Base-by-base conservation (phyloP, 805 yeast genomes). In the Sporopachydermia lactativora region DNA sequence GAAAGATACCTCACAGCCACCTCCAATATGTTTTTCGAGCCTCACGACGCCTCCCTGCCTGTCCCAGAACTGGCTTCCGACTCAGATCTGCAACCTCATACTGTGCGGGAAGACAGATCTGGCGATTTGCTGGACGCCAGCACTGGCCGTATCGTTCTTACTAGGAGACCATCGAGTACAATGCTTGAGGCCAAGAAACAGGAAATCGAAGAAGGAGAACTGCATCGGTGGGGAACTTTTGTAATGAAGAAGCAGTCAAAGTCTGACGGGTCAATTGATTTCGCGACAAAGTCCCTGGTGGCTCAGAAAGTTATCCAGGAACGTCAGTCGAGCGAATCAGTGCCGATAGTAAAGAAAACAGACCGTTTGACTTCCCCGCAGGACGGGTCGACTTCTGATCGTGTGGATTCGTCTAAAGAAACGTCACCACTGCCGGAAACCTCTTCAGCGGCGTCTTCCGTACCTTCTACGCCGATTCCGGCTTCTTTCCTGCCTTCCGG, bases 201-300 rank as follows among this genome's bases (percentile, higher is more conserved):
- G 57, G 95, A 85, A 54, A 77, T 77, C 45, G 96, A 86, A 55
- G 96, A 86, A 63, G 96, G 96, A 50, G 94, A 82, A 52, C 70
- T 85, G 47, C 95, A 83, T 57, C 76, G 81, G 60, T 76, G 85
- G 77, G 94, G 94, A 15, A 74, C 76, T 52, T 82, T 75, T 51
- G 77, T 84, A 47, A 81, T 77, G 53, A 83, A 75, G 52, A 73
- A 78, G 45, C 50, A 24, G n/a, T 24, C 31, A 24, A 8, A 8
- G n/a, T n/a, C 8, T 24, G 31, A 24, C 31, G 8, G 13, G 8
- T 24, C 31, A 24, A 24, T 24, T 24, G 31, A 24, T 24, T 24
- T 24, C n/a, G 31, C 31, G 8, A 8, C 31, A 8, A 24, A 24
- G 8, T 24, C 31, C n/a, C 8, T 24, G 13, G 31, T 24, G 31